A percentile compares a stretch with the other conserved stretches of the same genome.
These are phyloP conservation scores for Phellinidium pouzarii DNA, from an alignment of 1,284 basidiomycete species.

Conservation along the genomic window DNA sequence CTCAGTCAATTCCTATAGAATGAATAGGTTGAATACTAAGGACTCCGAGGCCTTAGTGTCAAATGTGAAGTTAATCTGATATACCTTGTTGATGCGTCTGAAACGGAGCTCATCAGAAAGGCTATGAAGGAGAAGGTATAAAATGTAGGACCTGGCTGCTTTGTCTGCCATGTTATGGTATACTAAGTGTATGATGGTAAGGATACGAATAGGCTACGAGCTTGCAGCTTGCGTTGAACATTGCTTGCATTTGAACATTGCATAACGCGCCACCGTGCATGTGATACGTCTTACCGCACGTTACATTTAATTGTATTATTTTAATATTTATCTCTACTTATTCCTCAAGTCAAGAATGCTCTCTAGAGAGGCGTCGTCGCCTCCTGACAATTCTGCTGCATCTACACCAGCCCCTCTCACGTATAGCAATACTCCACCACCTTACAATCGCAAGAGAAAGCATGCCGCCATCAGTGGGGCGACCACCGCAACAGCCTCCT, in stretches of 20 bases:
- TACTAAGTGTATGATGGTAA: no score
- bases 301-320: not conserved
- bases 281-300: not conserved
- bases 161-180: no score
- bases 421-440: slow-evolving; percentile 18
- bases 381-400: slow-evolving; percentile 35
- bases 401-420: slow-evolving; percentile 24
- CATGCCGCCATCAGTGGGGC: slow-evolving; percentile 28
- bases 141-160: no score
- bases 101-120: not conserved
- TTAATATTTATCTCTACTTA: not conserved
- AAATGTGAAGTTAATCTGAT: not conserved
- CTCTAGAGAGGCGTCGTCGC: slow-evolving; percentile 21
- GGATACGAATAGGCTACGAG: no score
- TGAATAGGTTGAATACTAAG: no score
- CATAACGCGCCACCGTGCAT: not conserved
- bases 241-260: no score
- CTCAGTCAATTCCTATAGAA: not conserved
- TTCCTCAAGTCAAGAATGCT: not conserved
- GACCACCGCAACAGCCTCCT: slow-evolving; percentile 29
- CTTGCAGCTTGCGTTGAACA: no score
- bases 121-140: no score
- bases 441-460: slow-evolving; percentile 34
- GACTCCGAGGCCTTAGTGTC: no score
- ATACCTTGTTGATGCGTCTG: slow-evolving; percentile 2